Percentiles rank a stretch among this genome's conserved stretches.
These are phyloP conservation scores for Xylariomycetidae sp. DNA, from an alignment of 2,329 filamentous ascomycete species.

Conservation along the genomic window DNA sequence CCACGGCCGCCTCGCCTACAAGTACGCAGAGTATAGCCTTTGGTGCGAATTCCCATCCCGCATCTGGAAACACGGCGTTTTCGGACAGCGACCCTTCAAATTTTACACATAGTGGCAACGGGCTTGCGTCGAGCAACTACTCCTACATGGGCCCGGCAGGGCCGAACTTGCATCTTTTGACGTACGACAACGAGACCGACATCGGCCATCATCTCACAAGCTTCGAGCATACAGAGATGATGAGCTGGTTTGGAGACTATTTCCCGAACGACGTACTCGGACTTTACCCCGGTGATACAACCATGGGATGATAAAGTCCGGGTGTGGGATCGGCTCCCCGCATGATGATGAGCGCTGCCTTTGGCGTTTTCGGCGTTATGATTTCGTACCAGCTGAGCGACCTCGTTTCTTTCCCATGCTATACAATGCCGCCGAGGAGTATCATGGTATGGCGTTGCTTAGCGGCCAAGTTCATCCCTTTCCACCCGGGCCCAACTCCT, in stretches of 20 bases:
- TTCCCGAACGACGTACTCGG: slow-evolving; percentile 26
- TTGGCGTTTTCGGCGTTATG: too few species aligned
- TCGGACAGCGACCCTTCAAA: slow-evolving; percentile 20
- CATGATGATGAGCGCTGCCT: slow-evolving; percentile 1
- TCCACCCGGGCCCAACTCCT: too few species aligned
- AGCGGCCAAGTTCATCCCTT: too few species aligned
- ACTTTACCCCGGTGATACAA: slow-evolving; percentile 21
- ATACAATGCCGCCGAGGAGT: too few species aligned
- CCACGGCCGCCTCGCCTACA: slow-evolving; percentile 33
- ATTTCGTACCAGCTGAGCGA: too few species aligned
- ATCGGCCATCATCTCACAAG: slow-evolving; percentile 27
- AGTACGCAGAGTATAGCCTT: slow-evolving; percentile 28
- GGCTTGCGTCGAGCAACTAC: slow-evolving; percentile 24
- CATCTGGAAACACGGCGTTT: slow-evolving; percentile 7
- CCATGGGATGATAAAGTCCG: slow-evolving; percentile 11
- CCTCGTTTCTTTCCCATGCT: too few species aligned
- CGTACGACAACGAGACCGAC: slow-evolving; percentile 29
- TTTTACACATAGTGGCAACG: slow-evolving; percentile 25
- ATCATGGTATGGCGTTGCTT: too few species aligned
- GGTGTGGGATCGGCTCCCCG: not conserved
- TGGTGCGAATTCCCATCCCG: slow-evolving; percentile 2
- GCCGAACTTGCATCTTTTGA: slow-evolving; percentile 24
- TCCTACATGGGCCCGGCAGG: slow-evolving; percentile 22
- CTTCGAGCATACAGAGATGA: slow-evolving; percentile 28
- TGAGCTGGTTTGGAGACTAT: slow-evolving; percentile 30